Base-by-base conservation (phyloP, 1,139 yeast species). In the Saccharomyces hybrid region DNA sequence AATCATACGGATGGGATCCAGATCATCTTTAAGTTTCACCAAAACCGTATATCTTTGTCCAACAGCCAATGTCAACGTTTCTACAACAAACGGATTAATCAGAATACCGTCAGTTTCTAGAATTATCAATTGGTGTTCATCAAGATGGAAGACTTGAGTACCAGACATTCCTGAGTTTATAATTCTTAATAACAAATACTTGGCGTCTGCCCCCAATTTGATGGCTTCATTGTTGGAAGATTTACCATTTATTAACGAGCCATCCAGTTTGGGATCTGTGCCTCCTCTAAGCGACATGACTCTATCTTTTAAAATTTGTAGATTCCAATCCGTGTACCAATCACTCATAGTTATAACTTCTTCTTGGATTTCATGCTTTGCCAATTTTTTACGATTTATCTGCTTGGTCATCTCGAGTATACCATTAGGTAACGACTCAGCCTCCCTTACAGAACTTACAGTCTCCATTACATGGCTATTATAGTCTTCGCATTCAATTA, bases 31-130 rank as follows among this genome's bases (percentile, higher is more conserved):
- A 47, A 81, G 71, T 48, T 70, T 73, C n/a, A 84, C 64, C 56
- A 83, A 68, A 2, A 81, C 81, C 2, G 87, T 79, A 67, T 85
- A 85, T 62, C 96, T 76, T 73, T 88, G 96, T 23, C 91, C 95
- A 27, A 83, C 85, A 0, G 90, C 82, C 44, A 87, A 72, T 60
- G 84, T 81, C 44, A 86, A 60, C 62, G 81, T 75, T 52, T 78
- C 80, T 25, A 84, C 78, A 16, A 70, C 72, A 55, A 76, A 75
- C 3, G 83, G 84, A 60, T 81, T 76, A 13, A 84, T 82, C 48
- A 75, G 75, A 14, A 84, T 73, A 53, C 93, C 91, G 68, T 87
- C 96, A 25, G 85, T 83, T 67, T 84, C 90, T 44, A 84, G 78
- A 13, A 84, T 73, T 3, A 75, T 74, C 55, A 84, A 67, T 29